Conservation (phyloP, 2,329 filamentous ascomycete species). For the Ceratocystis albifundus region DNA sequence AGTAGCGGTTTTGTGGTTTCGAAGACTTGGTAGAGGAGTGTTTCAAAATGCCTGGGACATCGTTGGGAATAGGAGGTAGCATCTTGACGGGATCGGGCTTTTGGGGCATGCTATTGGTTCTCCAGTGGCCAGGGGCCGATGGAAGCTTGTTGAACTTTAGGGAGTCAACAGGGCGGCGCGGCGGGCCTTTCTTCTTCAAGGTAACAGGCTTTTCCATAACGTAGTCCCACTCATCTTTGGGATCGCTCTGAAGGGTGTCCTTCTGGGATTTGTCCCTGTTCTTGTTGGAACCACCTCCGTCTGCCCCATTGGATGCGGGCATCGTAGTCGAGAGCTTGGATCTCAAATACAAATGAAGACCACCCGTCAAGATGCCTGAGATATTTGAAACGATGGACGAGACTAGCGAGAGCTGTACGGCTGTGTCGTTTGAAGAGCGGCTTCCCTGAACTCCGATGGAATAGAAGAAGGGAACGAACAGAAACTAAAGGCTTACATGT, state of each 20-base stretch:
- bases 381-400: slow-evolving; percentile 55
- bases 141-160: neutral
- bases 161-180: neutral
- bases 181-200: neutral
- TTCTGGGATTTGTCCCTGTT: neutral
- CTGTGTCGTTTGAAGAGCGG: slow-evolving; percentile 31
- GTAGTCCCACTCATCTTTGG: neutral
- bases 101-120: slow-evolving; percentile 16
- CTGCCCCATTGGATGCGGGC: neutral
- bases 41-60: neutral
- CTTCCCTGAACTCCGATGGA: slow-evolving; percentile 39
- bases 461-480: slow-evolving; percentile 54
- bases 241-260: neutral
- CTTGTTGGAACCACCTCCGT: neutral
- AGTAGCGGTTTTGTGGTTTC: neutral
- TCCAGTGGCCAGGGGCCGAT: neutral
- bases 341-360: slow-evolving; percentile 55
- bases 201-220: neutral
- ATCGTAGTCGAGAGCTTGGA: slow-evolving; percentile 43
- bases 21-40: slow-evolving; percentile 7
- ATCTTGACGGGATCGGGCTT: slow-evolving; percentile 17
- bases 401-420: slow-evolving; percentile 47
- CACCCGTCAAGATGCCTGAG: slow-evolving; percentile 52
- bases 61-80: slow-evolving; percentile 2
- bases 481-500: slow-evolving; percentile 33